Percentiles rank a stretch among this genome's conserved stretches.
phyloP scores from a whole-genome alignment of 495 filamentous ascomycete species.

The Xylaria scruposa region DNA sequence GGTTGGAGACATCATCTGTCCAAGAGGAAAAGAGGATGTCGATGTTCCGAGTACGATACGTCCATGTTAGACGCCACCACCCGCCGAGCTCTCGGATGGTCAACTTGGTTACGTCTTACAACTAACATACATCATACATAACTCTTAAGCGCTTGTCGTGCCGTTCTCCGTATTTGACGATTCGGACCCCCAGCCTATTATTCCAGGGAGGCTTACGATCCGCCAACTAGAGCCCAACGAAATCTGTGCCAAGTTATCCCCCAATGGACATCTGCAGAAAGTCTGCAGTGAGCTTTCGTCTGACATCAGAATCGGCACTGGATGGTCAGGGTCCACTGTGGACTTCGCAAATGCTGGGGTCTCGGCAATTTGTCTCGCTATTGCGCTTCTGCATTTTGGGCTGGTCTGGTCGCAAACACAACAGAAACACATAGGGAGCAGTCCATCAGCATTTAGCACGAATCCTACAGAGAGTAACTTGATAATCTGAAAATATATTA shows the following conservation, averaged over 20 bases:
- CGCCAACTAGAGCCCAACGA: slow-evolving; percentile 15
- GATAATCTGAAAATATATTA: neutral
- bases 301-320: slow-evolving; percentile 27
- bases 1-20: neutral
- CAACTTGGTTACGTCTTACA: neutral
- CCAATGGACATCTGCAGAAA: neutral
- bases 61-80: slow-evolving; percentile 3
- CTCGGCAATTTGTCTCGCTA: slow-evolving; percentile 21
- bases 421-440: slow-evolving; percentile 11
- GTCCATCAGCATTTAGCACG: slow-evolving; percentile 1
- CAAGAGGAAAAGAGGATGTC: neutral
- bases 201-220: slow-evolving; percentile 4
- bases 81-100: neutral
- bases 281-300: slow-evolving; percentile 17
- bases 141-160: slow-evolving; percentile 5
- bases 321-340: slow-evolving; percentile 19
- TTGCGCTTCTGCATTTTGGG: slow-evolving; percentile 8
- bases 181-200: neutral
- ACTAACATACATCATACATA: slow-evolving; percentile 1
- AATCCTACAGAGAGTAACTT: neutral
- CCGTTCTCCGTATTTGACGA: slow-evolving; percentile 16
- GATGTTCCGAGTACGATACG: neutral
- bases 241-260: slow-evolving; percentile 19
- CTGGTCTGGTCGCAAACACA: slow-evolving; percentile 13
- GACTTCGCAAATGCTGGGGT: slow-evolving; percentile 22